These are phyloP conservation scores for Fusarium mangiferae DNA, from an alignment of 2,329 filamentous ascomycete genomes.

Conservation along the genomic window DNA sequence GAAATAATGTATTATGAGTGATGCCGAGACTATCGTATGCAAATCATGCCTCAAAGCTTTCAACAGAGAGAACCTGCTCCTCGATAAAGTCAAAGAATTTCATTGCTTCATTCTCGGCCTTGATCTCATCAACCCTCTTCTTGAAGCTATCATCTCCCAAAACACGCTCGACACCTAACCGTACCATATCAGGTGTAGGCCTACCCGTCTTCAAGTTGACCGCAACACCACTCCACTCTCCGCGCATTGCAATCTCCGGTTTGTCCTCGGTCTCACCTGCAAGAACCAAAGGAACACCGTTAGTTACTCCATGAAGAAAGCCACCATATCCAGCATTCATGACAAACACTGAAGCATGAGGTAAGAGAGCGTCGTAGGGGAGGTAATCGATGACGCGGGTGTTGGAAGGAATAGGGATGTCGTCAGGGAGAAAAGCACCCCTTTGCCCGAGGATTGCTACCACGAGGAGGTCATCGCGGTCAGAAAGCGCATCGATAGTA, in stretches of 20 bases:
- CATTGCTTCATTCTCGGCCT: conserved; percentile 49
- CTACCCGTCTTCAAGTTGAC: conserved; percentile 54
- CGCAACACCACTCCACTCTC: conserved; percentile 56
- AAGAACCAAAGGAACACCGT: conserved; percentile 60
- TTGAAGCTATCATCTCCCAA: conserved; percentile 47
- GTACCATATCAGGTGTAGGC: conserved; percentile 45
- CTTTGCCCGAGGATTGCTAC: conserved; percentile 47
- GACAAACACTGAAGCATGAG: conserved; percentile 57
- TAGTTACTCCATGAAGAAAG: conserved; percentile 55
- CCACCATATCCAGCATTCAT: conserved; percentile 62
- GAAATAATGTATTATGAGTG: background rate
- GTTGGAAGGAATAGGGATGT: conserved; percentile 52
- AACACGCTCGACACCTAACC: conserved; percentile 46
- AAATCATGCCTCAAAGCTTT: background rate
- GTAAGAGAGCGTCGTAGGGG: conserved; percentile 58
- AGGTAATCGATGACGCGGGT: conserved; percentile 58
- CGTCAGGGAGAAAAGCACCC: conserved; percentile 36
- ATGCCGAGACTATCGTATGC: background rate
- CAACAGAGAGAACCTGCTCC: conserved; percentile 32
- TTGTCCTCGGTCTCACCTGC: conserved; percentile 56
- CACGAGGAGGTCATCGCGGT: conserved; percentile 52
- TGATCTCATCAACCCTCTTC: conserved; percentile 45
- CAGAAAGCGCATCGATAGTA: conserved; percentile 54
- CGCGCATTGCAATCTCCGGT: conserved; percentile 53
- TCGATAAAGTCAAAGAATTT: conserved; percentile 38